Evolutionary conservation across 2,329 filamentous ascomycete species (phyloP).

Genomic region (Fusarium fujikuroi): DNA sequence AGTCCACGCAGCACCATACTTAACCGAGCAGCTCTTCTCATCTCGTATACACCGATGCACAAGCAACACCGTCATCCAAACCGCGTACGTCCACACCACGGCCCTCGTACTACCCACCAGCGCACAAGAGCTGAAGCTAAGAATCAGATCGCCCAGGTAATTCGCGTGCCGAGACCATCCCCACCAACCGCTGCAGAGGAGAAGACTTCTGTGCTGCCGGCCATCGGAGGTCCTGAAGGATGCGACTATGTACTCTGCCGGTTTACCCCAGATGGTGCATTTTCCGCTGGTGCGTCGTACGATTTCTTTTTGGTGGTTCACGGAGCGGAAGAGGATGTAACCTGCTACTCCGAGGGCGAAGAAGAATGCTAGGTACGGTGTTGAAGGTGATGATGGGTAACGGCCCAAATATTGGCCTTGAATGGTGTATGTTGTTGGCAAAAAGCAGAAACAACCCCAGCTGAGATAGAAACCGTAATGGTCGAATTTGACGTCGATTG

Average conservation of each 20-base stretch:
- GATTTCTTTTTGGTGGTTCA: constrained; percentile 58
- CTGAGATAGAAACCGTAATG: constrained; percentile 58
- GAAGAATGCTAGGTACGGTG: constrained; percentile 35
- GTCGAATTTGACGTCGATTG: constrained; percentile 57
- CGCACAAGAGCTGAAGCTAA: constrained; percentile 55
- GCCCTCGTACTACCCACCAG: constrained; percentile 51
- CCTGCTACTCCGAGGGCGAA: constrained; percentile 44
- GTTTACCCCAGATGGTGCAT: constrained; percentile 57
- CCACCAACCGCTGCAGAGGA: constrained; percentile 47
- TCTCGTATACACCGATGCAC: constrained; percentile 58
- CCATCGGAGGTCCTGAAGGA: constrained; percentile 56
- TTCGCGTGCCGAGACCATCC: constrained; percentile 46
- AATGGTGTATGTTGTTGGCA: constrained; percentile 59
- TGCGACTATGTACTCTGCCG: constrained; percentile 52
- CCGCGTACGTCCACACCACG: constrained; percentile 57
- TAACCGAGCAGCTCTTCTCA: constrained; percentile 55
- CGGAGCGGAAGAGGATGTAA: constrained; percentile 57
- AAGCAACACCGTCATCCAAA: constrained; percentile 57
- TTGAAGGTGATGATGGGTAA: constrained; percentile 51
- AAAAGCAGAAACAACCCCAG: constrained; percentile 58
- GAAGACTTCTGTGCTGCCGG: constrained; percentile 48
- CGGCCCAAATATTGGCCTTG: constrained; percentile 59
- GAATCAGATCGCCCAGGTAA: constrained; percentile 43
- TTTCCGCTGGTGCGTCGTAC: constrained; percentile 52
- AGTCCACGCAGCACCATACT: constrained; percentile 58